phyloP scores from a whole-genome alignment of 2,329 filamentous ascomycete species.

The Diaporthe capsici region DNA sequence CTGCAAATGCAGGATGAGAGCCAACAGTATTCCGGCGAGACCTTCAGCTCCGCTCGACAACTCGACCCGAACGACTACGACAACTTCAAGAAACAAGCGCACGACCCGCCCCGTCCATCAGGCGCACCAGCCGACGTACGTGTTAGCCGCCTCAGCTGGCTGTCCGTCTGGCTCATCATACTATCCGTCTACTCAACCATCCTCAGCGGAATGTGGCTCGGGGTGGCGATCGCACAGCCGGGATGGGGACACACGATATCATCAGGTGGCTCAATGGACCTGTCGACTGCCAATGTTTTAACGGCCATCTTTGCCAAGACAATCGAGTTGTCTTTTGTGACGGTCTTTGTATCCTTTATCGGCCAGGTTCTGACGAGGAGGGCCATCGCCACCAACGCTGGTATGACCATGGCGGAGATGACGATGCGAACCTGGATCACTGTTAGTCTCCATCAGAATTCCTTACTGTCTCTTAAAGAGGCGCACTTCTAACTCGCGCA shows the following conservation, averaged over 20 bases:
- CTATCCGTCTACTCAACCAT: conserved; percentile 74
- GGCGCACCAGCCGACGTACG: conserved; percentile 30
- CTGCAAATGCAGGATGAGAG: conserved; percentile 37
- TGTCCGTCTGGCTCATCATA: conserved; percentile 61
- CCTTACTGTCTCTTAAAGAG: background rate
- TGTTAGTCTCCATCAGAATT: conserved; percentile 45
- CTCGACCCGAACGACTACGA: conserved; percentile 25
- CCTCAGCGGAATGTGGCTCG: conserved; percentile 76
- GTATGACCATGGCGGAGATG: conserved; percentile 82
- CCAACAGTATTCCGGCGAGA: background rate
- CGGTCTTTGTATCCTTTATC: conserved; percentile 80
- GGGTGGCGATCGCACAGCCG: conserved; percentile 73
- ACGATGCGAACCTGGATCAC: conserved; percentile 83
- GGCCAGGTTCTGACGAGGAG: conserved; percentile 82
- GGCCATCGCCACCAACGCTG: conserved; percentile 73
- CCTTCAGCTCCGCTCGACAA: background rate
- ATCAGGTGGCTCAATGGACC: conserved; percentile 65
- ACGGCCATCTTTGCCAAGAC: conserved; percentile 81
- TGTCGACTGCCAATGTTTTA: conserved; percentile 76
- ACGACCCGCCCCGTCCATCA: background rate
- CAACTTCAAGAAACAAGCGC: conserved; percentile 6
- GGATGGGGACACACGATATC: conserved; percentile 72
- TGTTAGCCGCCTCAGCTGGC: conserved; percentile 56
- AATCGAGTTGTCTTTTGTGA: conserved; percentile 84
- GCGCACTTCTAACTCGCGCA: conserved; percentile 35